Evolutionary conservation across 176 grass and related monocot genomes (phyloP).

Genomic region (Triticum aestivum): IWGSC_CS_RefSeq_v2.1 NC_057794.1:174171169-174171668

Average conservation of each 20-base stretch:
- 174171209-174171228: constrained; percentile 69
- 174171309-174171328: constrained; percentile 41
- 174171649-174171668: constrained; percentile 84
- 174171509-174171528: constrained; percentile 83
- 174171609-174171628: constrained; percentile 51
- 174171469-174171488: constrained; percentile 65
- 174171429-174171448: constrained; percentile 62
- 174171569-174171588: background rate
- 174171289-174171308: background rate
- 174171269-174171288: background rate
- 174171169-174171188: constrained; percentile 67
- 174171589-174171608: constrained; percentile 16
- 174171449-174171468: constrained; percentile 71
- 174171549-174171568: constrained; percentile 2
- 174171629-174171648: constrained; percentile 82
- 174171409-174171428: constrained; percentile 77
- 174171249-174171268: background rate
- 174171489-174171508: constrained; percentile 73
- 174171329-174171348: constrained; percentile 65
- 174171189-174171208: constrained; percentile 74
- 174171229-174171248: constrained; percentile 30
- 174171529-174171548: background rate
- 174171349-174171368: constrained; percentile 55
- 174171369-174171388: constrained; percentile 35
- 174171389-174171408: constrained; percentile 36